Evolutionary conservation across 352 stramenopile species (phyloP).

Genomic region (Phytopythium kandeliae): DNA sequence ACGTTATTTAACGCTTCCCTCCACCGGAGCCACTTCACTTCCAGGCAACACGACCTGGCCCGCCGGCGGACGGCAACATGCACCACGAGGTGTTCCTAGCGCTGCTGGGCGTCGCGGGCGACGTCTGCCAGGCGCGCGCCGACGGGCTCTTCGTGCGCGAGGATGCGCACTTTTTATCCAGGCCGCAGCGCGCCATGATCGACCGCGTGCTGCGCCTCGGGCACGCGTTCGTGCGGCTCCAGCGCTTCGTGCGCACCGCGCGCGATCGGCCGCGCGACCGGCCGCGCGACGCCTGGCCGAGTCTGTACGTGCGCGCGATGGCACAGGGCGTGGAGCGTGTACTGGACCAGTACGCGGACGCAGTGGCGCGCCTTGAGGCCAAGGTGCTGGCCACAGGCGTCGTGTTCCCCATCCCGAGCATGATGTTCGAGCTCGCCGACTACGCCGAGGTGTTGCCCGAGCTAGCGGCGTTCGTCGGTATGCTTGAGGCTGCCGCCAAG

Average conservation of each 20-base stretch:
- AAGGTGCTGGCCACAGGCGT: constrained; percentile 33
- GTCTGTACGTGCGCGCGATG: constrained; percentile 53
- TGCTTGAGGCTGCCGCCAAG: neutral
- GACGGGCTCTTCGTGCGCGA: constrained; percentile 55
- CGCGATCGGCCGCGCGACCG: neutral
- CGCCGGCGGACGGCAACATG: no score
- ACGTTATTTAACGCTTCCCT: neutral
- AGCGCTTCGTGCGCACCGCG: constrained; percentile 34
- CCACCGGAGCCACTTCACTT: neutral
- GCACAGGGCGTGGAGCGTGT: constrained; percentile 48
- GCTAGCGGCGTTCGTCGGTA: constrained; percentile 16
- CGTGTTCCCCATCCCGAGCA: constrained; percentile 54
- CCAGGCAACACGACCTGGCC: no score
- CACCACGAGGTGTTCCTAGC: constrained; percentile 79
- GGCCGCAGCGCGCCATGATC: constrained; percentile 45
- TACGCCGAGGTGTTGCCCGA: constrained; percentile 55
- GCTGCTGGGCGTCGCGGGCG: constrained; percentile 56
- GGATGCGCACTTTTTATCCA: constrained; percentile 35
- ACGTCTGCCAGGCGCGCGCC: constrained; percentile 44
- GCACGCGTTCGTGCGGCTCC: constrained; percentile 37
- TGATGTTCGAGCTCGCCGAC: constrained; percentile 66
- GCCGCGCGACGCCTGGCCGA: constrained; percentile 14
- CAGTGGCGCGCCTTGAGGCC: constrained; percentile 44
- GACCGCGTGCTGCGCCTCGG: constrained; percentile 54
- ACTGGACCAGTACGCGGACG: constrained; percentile 46